Evolutionary conservation across 148 eudicot genomes (phyloP).

Genomic region (Spergularia bocconei): DNA sequence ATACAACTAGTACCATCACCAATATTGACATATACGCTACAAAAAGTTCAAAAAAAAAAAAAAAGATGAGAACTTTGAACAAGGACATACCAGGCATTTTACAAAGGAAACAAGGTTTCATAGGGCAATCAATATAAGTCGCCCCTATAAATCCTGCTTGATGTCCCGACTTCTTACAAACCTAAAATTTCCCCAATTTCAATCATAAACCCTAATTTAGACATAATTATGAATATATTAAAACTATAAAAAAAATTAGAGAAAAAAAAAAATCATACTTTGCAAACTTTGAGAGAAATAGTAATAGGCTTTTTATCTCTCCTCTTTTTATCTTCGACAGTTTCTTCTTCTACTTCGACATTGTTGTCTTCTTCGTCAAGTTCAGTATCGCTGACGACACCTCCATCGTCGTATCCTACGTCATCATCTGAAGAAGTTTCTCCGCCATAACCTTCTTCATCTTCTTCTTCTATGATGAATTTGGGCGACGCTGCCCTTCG

Average conservation of each 20-base stretch:
- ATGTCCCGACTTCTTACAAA: conserved; percentile 84
- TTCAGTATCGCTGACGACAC: conserved; percentile 4
- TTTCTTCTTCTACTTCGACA: conserved; percentile 20
- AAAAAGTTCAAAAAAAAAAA: too few species aligned
- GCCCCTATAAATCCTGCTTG: conserved; percentile 97
- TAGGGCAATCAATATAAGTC: conserved; percentile 95
- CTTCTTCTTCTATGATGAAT: conserved; percentile 57
- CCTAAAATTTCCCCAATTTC: conserved; percentile 37
- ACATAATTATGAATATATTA: background rate
- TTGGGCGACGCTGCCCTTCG: conserved; percentile 43
- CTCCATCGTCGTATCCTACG: conserved; percentile 33
- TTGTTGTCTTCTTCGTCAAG: conserved; percentile 24
- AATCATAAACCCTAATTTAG: conserved; percentile 12
- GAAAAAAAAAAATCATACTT: conserved; percentile 37
- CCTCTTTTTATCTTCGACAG: conserved; percentile 26
- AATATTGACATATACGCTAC: too few species aligned
- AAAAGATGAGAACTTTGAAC: background rate
- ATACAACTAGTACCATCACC: too few species aligned
- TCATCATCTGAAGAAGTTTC: conserved; percentile 47
- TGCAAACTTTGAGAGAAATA: conserved; percentile 79
- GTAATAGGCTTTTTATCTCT: conserved; percentile 58
- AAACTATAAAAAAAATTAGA: background rate
- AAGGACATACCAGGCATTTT: conserved; percentile 81
- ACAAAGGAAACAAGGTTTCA: conserved; percentile 98
- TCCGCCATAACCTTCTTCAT: conserved; percentile 44